A percentile compares a stretch with the other conserved stretches of the same genome.
Conservation (phyloP, 495 filamentous ascomycete genomes). For the Sordaria brevicollis region DNA sequence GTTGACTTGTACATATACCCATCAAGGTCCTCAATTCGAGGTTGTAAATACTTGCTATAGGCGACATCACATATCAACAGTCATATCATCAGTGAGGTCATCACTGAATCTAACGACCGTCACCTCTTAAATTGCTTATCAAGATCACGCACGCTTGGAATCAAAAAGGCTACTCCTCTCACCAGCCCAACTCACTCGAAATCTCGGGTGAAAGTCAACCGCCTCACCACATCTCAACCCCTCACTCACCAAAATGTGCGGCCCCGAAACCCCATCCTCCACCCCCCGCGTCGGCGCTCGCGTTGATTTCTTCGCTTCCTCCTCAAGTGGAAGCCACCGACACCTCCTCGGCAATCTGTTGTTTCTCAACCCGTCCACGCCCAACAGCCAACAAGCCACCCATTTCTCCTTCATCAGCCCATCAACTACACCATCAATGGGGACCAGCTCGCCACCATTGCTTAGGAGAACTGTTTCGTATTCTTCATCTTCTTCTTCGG, state of each 20-base stretch:
- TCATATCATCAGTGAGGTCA: too few relatives aligned
- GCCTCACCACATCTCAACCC: not conserved
- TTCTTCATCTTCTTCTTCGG: not conserved
- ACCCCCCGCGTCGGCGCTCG: slow-evolving; percentile 19
- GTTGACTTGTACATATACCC: not conserved
- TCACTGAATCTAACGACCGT: not conserved
- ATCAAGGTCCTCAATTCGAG: not conserved
- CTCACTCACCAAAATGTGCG: slow-evolving; percentile 18
- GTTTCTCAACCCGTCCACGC: slow-evolving; percentile 19
- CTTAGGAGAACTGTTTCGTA: not conserved
- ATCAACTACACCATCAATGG: not conserved
- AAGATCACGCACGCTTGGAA: not conserved
- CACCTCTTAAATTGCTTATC: not conserved
- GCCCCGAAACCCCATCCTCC: slow-evolving; percentile 13
- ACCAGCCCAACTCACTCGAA: not conserved
- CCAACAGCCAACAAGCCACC: slow-evolving; percentile 16
- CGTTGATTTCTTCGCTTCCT: slow-evolving; percentile 15
- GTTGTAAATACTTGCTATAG: too few relatives aligned
- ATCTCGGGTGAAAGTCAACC: not conserved
- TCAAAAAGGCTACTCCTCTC: not conserved
- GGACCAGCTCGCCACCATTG: too few relatives aligned
- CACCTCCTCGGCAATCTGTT: slow-evolving; percentile 17
- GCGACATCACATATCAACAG: too few relatives aligned
- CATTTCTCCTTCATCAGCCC: slow-evolving; percentile 15
- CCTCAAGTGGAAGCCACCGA: not conserved